Evolutionary conservation across 169 alveolate species (phyloP).

Genomic region (Plasmodium vivax): DNA sequence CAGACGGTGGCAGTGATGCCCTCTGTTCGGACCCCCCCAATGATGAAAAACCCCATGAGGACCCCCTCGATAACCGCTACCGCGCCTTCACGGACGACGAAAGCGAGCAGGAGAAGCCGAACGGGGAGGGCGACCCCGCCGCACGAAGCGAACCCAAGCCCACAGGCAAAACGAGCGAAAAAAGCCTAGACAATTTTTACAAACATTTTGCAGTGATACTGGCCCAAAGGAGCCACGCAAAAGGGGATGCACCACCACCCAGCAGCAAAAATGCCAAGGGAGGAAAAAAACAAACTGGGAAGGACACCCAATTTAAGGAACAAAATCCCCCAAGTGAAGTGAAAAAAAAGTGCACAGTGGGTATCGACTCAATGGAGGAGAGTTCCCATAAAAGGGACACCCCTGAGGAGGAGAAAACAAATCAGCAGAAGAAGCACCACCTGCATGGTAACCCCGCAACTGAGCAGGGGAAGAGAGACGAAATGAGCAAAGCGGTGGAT

Average conservation of each 20-base stretch:
- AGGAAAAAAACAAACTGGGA: neutral
- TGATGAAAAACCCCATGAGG: neutral
- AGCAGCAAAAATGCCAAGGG: neutral
- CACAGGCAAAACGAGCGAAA: conserved; percentile 1
- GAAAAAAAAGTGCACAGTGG: neutral
- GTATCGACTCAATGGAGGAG: neutral
- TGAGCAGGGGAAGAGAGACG: neutral
- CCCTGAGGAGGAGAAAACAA: neutral
- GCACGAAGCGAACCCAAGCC: neutral
- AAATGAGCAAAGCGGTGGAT: neutral
- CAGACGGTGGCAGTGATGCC: neutral
- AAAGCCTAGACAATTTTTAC: conserved; percentile 40
- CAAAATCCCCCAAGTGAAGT: neutral
- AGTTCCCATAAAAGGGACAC: neutral
- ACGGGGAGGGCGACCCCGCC: neutral
- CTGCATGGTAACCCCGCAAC: neutral
- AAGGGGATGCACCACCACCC: neutral
- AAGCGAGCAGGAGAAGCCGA: neutral
- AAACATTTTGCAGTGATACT: conserved; percentile 34
- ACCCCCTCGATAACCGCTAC: neutral
- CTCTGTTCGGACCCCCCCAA: neutral
- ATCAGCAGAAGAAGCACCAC: neutral
- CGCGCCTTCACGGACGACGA: neutral
- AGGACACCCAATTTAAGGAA: neutral
- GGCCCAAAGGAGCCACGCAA: neutral